Conservation (phyloP, 768 basidiomycete genomes). For the Psilocybe cubensis region DNA sequence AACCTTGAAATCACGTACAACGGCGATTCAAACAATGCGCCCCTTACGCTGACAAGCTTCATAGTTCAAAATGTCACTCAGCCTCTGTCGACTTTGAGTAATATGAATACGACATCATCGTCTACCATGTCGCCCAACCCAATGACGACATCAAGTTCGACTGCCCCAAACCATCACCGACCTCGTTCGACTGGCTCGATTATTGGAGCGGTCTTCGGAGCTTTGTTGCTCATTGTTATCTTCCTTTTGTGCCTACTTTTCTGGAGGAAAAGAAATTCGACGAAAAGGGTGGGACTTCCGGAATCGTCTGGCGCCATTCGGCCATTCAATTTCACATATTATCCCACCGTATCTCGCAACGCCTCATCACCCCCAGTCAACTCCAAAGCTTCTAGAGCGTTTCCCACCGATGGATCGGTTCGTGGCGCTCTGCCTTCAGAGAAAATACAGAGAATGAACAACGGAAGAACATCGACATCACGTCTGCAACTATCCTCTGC, state of each 20-base stretch:
- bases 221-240: not conserved
- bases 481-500: not conserved
- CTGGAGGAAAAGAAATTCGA: not conserved
- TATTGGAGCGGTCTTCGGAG: not conserved
- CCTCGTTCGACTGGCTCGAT: not conserved
- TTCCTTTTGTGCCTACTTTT: not conserved
- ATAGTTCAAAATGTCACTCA: not conserved
- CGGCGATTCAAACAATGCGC: not conserved
- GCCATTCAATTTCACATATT: not conserved
- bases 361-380: not conserved
- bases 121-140: not conserved
- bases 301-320: not conserved
- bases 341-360: not conserved
- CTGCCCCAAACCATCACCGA: not conserved
- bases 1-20: conserved; percentile 6
- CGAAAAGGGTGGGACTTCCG: not conserved
- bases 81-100: not conserved
- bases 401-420: not conserved
- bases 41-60: not conserved
- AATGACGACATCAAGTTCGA: not conserved
- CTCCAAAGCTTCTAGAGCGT: not conserved
- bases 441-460: not conserved
- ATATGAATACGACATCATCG: not conserved
- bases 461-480: not conserved
- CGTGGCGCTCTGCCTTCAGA: not conserved